Base-by-base conservation (phyloP, 2,329 filamentous ascomycete species). In the Emmonsiellopsis sp. region DNA sequence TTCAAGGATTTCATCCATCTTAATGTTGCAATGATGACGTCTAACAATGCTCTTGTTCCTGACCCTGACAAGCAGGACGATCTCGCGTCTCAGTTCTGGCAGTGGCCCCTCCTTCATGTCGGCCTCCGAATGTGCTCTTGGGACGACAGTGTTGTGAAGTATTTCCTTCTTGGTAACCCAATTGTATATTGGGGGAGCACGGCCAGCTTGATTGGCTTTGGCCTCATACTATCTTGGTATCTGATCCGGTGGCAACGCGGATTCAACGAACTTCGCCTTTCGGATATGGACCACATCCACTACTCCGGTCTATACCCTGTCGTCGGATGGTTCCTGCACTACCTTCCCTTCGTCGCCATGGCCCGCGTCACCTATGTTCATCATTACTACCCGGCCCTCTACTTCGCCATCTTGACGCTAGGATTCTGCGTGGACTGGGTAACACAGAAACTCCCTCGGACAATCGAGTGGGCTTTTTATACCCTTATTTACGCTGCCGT, bases 21-120 rank as follows among this genome's bases (percentile, higher is more conserved):
- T 57, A 98, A 98, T 69, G 93, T 98, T 57, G 93, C 93, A 58
- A 98, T 98, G 93, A 96, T 97, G 92, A 98, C 93, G 3, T 97
- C 93, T 40, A 98, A 98, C 80, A 98, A 98, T 67, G 93, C 93
- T 26, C 83, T 98, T 45, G 89, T 98, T 16, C 93, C 93, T 3
- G 93, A 98, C 66, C 92, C 93, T 4, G 93, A 98, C 71, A 98
- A 98, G 81, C 93, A 98, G 71, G 93, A 98, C 65, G 93, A 98
- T 66, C 82, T 98, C 47, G 93, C 93, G 34, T 98, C 93, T 11
- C 79, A 90, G 61, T 96, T 91, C 78, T 98, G 93, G 93, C 91
- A 98, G 74, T 98, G 93, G 93, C 93, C 93, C 16, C 83, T 98
- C 58, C 83, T 98, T 41, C 79, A 97, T 64, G 93, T 97, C 54